phyloP scores from a whole-genome alignment of 768 basidiomycete species.

The Russula brevipes region DNA sequence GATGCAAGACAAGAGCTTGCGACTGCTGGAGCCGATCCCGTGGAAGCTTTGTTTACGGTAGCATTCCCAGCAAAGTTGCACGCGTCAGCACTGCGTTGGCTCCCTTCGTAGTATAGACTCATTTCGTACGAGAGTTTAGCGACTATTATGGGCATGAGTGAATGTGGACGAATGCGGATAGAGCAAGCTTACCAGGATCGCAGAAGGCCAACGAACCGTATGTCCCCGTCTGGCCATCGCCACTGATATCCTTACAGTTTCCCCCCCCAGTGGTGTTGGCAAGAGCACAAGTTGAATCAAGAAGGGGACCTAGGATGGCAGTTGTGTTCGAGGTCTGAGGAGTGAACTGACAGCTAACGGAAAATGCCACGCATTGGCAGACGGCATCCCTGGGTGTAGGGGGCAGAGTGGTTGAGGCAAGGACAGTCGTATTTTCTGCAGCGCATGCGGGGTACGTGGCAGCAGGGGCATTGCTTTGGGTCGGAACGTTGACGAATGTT shows the following conservation, averaged over 20 bases:
- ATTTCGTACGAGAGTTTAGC: constrained; percentile 80
- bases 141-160: constrained; percentile 37
- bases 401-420: constrained; percentile 66
- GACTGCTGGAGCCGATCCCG: constrained; percentile 47
- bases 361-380: constrained; percentile 69
- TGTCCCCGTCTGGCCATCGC: constrained; percentile 63
- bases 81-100: constrained; percentile 50
- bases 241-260: constrained; percentile 64
- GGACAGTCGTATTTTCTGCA: constrained; percentile 48
- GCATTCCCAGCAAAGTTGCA: constrained; percentile 86
- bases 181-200: constrained; percentile 54
- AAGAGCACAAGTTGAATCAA: constrained; percentile 63
- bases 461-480: constrained; percentile 48
- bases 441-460: constrained; percentile 45
- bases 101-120: constrained; percentile 68
- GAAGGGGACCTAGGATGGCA: constrained; percentile 52
- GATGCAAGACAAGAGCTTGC: constrained; percentile 64
- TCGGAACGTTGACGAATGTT: constrained; percentile 59
- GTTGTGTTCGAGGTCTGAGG: constrained; percentile 57
- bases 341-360: constrained; percentile 69
- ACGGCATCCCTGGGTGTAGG: constrained; percentile 76
- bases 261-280: constrained; percentile 56
- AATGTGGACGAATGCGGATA: constrained; percentile 1
- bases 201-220: constrained; percentile 78
- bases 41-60: constrained; percentile 59